Percentiles rank a stretch among this genome's conserved stretches.
Evolutionary conservation across 129 eudicot species (phyloP).

Genomic region (carrot (Daucus carota)): DH1_v3.0 NC_030389.2:831501-832000

Average conservation of each 20-base stretch:
- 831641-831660: constrained; percentile 39
- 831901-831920: no score
- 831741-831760: constrained; percentile 21
- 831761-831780: constrained; percentile 30
- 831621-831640: constrained; percentile 64
- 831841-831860: not conserved
- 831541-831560: constrained; percentile 53
- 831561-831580: constrained; percentile 81
- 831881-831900: not conserved
- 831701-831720: constrained; percentile 56
- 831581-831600: constrained; percentile 63
- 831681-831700: constrained; percentile 74
- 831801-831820: constrained; percentile 39
- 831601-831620: constrained; percentile 59
- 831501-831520: constrained; percentile 20
- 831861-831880: not conserved
- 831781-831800: constrained; percentile 61
- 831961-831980: no score
- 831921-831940: no score
- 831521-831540: constrained; percentile 30
- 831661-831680: constrained; percentile 37
- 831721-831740: constrained; percentile 32
- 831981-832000: no score
- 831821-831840: constrained; percentile 17
- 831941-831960: no score